Evolutionary conservation across 768 basidiomycete genomes (phyloP).

Genomic region (Kockovaella imperatae): DNA sequence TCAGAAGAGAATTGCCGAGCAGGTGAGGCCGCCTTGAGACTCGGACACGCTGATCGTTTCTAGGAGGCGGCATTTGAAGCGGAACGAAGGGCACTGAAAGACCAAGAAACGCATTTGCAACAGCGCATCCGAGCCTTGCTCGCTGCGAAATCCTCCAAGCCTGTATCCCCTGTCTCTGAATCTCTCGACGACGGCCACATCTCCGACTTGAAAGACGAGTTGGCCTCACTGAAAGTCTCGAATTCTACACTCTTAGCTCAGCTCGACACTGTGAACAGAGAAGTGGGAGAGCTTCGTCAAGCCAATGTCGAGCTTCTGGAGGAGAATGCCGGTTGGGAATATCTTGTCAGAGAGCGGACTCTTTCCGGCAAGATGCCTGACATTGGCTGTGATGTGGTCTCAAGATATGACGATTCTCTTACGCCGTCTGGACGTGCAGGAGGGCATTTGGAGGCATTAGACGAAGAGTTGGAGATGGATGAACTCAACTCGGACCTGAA

Average conservation of each 20-base stretch:
- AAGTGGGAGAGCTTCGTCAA: conserved; percentile 76
- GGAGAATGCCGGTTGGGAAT: conserved; percentile 96
- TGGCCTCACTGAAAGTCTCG: conserved; percentile 78
- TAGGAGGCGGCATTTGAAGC: conserved; percentile 38
- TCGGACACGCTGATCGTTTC: background rate
- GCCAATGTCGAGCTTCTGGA: conserved; percentile 71
- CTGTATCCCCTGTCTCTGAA: background rate
- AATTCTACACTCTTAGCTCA: conserved; percentile 76
- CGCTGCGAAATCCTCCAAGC: background rate
- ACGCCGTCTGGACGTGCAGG: background rate
- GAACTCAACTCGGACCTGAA: conserved; percentile 23
- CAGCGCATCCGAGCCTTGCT: conserved; percentile 10
- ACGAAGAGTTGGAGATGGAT: conserved; percentile 23
- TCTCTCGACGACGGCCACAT: background rate
- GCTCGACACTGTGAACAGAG: conserved; percentile 70
- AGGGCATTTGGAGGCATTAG: conserved; percentile 11
- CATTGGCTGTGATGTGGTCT: background rate
- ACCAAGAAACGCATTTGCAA: conserved; percentile 28
- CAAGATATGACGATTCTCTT: conserved; percentile 3
- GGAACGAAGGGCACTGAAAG: conserved; percentile 31
- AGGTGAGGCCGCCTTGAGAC: conserved; percentile 25
- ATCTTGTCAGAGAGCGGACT: conserved; percentile 82
- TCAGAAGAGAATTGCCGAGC: conserved; percentile 32
- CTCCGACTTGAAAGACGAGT: conserved; percentile 49
- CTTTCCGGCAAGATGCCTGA: conserved; percentile 56